Evolutionary conservation across 208 protist species (phyloP), one percentile per base, ranked within the genome.

Genomic region (Vickermania spadyakhi): DNA sequence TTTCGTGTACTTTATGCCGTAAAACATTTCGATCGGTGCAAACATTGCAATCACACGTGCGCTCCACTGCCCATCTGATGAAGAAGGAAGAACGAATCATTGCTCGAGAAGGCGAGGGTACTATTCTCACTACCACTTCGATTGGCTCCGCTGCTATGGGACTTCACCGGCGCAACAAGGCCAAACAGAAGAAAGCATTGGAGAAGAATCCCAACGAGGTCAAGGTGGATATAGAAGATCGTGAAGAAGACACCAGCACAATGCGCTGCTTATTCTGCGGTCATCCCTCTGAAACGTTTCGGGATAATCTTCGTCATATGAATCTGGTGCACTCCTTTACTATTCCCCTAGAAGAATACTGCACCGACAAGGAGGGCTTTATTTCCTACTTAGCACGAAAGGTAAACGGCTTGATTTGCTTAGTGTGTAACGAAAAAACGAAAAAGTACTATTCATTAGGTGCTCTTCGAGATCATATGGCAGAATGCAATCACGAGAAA

Each of bases 71-170:
- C 0, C 89, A 96, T 65, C 69, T 96, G 23, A 90, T 96, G 60
- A 83, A 80, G 42, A 96, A 96, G 73, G 86, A 96, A 73, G 64
- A 96, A 74, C 89, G 86, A 60, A 93, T 96, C 60, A 71, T 93
- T 42, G 69, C 79, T 1, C 82, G 86, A 23, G 89, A 96, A 63
- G 79, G 79, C 22, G 84, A 93, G 49, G 82, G 79, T 2, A 86
- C 68, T 58, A 89, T 87, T 63, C 61, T 93, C 30, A 91, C 89
- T 1, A 77, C 69, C n/a, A 92, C 84, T 3, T 92, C 89, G 7
- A 69, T 95, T 1, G 89, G 86, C 2, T 91, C 81, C 52, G 89
- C 86, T 1, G 89, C 89, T 23, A 91, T 96, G 54, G 89, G 89
- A 0, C 73, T 96, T 22, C 85, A 96, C 60, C 85, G 89, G 22